phyloP scores from a whole-genome alignment of 2,329 filamentous ascomycete genomes.

The Cryoendolithus antarcticus region DNA sequence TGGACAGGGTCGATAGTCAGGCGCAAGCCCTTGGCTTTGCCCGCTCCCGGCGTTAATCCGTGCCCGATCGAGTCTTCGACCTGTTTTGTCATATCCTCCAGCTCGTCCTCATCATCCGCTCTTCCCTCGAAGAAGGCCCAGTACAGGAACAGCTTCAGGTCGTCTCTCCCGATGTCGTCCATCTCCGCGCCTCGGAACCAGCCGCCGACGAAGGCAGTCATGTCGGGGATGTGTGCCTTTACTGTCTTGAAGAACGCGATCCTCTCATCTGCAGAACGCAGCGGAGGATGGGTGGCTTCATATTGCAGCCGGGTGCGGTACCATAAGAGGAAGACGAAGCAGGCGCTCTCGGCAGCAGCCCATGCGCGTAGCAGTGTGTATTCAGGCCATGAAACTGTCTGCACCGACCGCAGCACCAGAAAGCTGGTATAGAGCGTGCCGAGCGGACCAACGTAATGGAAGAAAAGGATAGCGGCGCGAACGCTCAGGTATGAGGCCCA shows the following conservation, averaged over 20 bases:
- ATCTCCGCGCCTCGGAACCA: conserved; percentile 53
- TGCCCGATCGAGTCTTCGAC: conserved; percentile 31
- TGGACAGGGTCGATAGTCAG: background rate
- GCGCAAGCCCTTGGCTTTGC: background rate
- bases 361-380: conserved; percentile 26
- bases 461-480: too few species aligned
- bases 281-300: conserved; percentile 38
- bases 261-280: conserved; percentile 36
- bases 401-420: too few species aligned
- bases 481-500: too few species aligned
- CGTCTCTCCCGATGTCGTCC: conserved; percentile 49
- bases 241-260: conserved; percentile 45
- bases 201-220: conserved; percentile 43
- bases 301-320: conserved; percentile 40
- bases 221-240: conserved; percentile 41
- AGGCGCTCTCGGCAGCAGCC: conserved; percentile 30
- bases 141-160: conserved; percentile 52
- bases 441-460: too few species aligned
- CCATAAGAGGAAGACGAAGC: conserved; percentile 40
- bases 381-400: too few species aligned
- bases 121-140: conserved; percentile 56
- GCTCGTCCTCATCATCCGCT: conserved; percentile 46
- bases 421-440: too few species aligned
- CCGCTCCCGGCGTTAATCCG: background rate
- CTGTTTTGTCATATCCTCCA: conserved; percentile 43